phyloP scores from a whole-genome alignment of 179 eudicot species.

The Carnegiea gigantea region DNA sequence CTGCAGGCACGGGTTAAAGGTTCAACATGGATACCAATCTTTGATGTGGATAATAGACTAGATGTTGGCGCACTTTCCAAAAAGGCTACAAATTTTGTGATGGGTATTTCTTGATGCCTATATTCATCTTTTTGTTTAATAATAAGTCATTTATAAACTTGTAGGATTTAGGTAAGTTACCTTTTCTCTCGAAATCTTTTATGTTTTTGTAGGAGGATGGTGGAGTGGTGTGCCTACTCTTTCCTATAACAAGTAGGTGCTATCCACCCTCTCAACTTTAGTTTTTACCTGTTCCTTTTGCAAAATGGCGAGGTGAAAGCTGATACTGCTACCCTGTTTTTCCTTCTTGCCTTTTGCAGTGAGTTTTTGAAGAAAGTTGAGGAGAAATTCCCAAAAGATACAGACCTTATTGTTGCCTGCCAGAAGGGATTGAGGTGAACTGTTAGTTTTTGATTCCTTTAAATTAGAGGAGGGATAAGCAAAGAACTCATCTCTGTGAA shows the following conservation, averaged over 20 bases:
- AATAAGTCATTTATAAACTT: not conserved
- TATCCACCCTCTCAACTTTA: not conserved
- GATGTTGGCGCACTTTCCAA: slow-evolving; percentile 66
- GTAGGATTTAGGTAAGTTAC: not conserved
- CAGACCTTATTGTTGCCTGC: slow-evolving; percentile 93
- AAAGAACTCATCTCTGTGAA: not conserved
- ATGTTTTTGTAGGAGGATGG: slow-evolving; percentile 82
- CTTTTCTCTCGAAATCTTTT: slow-evolving; percentile 8
- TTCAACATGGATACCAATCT: slow-evolving; percentile 85
- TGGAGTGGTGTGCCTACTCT: slow-evolving; percentile 97
- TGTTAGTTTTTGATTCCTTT: slow-evolving; percentile 13
- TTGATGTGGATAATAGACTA: slow-evolving; percentile 59
- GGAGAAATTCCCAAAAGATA: slow-evolving; percentile 67
- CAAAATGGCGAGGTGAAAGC: not conserved
- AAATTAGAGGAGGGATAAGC: not conserved
- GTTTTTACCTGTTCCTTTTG: not conserved
- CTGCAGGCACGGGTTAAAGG: slow-evolving; percentile 94
- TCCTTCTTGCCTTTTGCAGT: slow-evolving; percentile 34
- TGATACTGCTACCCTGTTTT: slow-evolving; percentile 4
- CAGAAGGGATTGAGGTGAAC: slow-evolving; percentile 93
- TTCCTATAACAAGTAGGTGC: slow-evolving; percentile 58
- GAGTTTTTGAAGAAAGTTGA: slow-evolving; percentile 57
- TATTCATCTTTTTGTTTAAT: not conserved
- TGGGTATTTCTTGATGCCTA: slow-evolving; percentile 54
- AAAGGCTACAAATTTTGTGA: slow-evolving; percentile 69